phyloP scores from a whole-genome alignment of 2,329 filamentous ascomycete genomes.

The Colletotrichum spaethianum region DNA sequence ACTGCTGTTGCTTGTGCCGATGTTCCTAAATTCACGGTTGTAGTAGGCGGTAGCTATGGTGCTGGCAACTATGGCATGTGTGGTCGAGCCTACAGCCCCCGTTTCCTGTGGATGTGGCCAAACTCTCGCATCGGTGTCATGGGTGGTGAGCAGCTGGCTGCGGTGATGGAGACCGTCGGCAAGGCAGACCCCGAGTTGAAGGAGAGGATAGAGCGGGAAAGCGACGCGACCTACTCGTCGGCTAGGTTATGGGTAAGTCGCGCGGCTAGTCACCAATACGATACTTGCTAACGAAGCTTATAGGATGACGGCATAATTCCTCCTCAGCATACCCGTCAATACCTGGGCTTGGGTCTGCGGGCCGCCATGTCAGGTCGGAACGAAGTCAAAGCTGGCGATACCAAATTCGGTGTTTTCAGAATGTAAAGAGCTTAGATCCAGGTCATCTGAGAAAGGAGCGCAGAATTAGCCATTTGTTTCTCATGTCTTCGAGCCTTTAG shows the following conservation, averaged over 20 bases:
- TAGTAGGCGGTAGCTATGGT: slow-evolving; percentile 93
- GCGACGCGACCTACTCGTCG: slow-evolving; percentile 88
- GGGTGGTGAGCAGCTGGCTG: slow-evolving; percentile 91
- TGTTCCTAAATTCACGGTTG: slow-evolving; percentile 96
- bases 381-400: slow-evolving; percentile 72
- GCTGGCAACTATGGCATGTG: slow-evolving; percentile 99
- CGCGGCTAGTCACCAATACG: slow-evolving; percentile 10
- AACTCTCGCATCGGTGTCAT: slow-evolving; percentile 97
- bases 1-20: slow-evolving; percentile 94
- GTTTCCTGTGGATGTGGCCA: slow-evolving; percentile 97
- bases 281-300: slow-evolving; percentile 30
- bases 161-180: slow-evolving; percentile 96
- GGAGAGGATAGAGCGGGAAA: slow-evolving; percentile 89
- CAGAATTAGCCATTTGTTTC: neutral
- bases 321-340: slow-evolving; percentile 80
- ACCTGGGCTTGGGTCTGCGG: slow-evolving; percentile 80
- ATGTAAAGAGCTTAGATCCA: slow-evolving; percentile 68
- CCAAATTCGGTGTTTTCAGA: slow-evolving; percentile 84
- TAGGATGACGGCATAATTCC: slow-evolving; percentile 85
- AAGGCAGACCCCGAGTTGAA: slow-evolving; percentile 85
- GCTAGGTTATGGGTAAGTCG: slow-evolving; percentile 85
- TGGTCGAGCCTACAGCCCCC: slow-evolving; percentile 90
- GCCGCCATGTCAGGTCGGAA: slow-evolving; percentile 80
- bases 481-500: neutral
- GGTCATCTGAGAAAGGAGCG: neutral